Evolutionary conservation across 2,329 filamentous ascomycete species (phyloP).

Genomic region (Sporothrix mexicana): DNA sequence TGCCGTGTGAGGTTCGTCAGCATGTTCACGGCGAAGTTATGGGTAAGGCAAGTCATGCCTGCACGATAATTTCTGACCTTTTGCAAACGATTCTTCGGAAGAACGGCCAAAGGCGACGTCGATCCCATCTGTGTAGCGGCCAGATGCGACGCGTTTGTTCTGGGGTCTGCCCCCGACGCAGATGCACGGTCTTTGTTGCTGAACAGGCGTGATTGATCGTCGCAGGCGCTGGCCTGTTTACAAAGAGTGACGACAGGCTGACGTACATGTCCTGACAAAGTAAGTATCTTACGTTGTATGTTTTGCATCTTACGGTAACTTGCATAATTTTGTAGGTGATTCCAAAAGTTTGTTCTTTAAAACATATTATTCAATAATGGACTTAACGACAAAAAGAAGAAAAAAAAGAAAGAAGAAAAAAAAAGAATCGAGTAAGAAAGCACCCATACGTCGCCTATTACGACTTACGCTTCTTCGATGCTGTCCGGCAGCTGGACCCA

Average conservation of each 20-base stretch:
- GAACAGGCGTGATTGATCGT: background rate
- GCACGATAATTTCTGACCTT: too few relatives aligned
- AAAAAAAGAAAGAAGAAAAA: background rate
- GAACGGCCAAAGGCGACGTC: constrained; percentile 4
- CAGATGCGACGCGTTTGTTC: background rate
- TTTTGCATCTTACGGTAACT: background rate
- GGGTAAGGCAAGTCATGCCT: too few relatives aligned
- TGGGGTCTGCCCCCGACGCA: background rate
- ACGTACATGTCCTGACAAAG: too few relatives aligned
- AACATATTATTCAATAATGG: background rate
- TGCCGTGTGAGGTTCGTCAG: background rate
- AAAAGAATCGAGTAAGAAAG: background rate
- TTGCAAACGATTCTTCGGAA: too few relatives aligned
- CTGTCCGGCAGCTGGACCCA: too few relatives aligned
- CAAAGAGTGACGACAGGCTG: background rate
- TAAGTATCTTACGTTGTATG: too few relatives aligned
- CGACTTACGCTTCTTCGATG: too few relatives aligned
- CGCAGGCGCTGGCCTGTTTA: too few relatives aligned
- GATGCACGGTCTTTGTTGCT: background rate
- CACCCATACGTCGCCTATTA: background rate
- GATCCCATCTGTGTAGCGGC: constrained; percentile 5
- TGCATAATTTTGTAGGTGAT: background rate
- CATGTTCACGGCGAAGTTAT: background rate
- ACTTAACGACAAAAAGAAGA: too few relatives aligned
- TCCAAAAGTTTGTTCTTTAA: too few relatives aligned